These are phyloP conservation scores for Rachicladosporium sp. DNA, from an alignment of 2,329 filamentous ascomycete genomes.

Conservation along the genomic window DNA sequence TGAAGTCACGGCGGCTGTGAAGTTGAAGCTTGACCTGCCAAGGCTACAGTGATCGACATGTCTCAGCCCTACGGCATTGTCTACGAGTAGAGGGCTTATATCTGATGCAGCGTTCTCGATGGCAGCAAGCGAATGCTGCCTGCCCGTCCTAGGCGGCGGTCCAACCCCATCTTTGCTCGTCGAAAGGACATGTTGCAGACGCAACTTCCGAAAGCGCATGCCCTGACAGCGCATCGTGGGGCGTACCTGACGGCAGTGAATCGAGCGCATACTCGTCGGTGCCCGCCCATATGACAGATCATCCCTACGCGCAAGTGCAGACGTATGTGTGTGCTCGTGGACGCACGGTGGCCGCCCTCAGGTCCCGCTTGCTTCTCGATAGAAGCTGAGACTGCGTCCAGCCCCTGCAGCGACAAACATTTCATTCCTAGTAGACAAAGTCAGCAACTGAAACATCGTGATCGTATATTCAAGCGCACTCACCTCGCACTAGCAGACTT, in stretches of 20 bases:
- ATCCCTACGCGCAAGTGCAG: constrained; percentile 21
- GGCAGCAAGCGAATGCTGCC: not conserved
- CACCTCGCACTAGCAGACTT: constrained; percentile 41
- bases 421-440: not conserved
- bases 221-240: too few species aligned
- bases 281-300: too few species aligned
- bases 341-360: constrained; percentile 21
- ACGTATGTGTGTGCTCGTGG: not conserved
- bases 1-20: too few species aligned
- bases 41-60: too few species aligned
- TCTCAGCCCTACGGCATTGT: too few species aligned
- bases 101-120: constrained; percentile 4
- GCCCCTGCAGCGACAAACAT: too few species aligned
- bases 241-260: too few species aligned
- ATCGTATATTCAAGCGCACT: not conserved
- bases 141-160: constrained; percentile 16
- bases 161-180: constrained; percentile 62
- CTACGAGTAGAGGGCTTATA: not conserved
- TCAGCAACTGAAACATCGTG: not conserved
- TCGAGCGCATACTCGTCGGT: too few species aligned
- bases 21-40: too few species aligned
- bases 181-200: constrained; percentile 43
- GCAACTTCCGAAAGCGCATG: too few species aligned
- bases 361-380: constrained; percentile 66
- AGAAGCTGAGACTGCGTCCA: constrained; percentile 39